phyloP scores from a whole-genome alignment of 768 basidiomycete genomes.

The Lyophyllum decastes region DNA sequence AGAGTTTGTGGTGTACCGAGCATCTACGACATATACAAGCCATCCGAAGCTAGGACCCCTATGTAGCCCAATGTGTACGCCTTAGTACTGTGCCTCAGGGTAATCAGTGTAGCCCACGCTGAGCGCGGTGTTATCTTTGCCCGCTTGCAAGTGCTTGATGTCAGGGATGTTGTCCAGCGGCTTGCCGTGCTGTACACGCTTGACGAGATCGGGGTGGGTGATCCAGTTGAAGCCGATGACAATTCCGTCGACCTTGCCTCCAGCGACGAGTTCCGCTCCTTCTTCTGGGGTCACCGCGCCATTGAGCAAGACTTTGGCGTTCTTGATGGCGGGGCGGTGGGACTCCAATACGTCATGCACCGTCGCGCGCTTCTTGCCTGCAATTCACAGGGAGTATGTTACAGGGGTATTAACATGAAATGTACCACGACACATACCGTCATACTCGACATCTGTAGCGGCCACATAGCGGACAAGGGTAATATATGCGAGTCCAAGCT shows the following conservation, averaged over 20 bases:
- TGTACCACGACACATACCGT: slow-evolving; percentile 25
- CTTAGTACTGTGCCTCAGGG: slow-evolving; percentile 26
- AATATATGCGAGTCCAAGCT: slow-evolving; percentile 35
- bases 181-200: slow-evolving; percentile 35
- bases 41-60: too few relatives aligned
- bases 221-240: slow-evolving; percentile 39
- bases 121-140: slow-evolving; percentile 23
- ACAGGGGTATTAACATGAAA: not conserved
- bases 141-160: slow-evolving; percentile 8
- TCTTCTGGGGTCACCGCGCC: slow-evolving; percentile 36
- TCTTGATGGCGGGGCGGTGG: slow-evolving; percentile 35
- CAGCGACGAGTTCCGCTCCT: slow-evolving; percentile 34
- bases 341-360: slow-evolving; percentile 40
- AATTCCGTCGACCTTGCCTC: slow-evolving; percentile 36
- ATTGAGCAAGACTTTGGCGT: slow-evolving; percentile 40
- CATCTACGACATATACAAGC: too few relatives aligned
- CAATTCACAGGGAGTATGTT: not conserved
- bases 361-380: slow-evolving; percentile 36
- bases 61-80: too few relatives aligned
- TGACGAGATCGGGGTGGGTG: slow-evolving; percentile 41
- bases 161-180: slow-evolving; percentile 32
- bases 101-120: slow-evolving; percentile 39
- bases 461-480: slow-evolving; percentile 28
- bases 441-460: slow-evolving; percentile 24
- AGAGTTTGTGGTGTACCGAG: too few relatives aligned